These are phyloP conservation scores for Blastocystis sp. DNA, from an alignment of 352 stramenopile genomes.

Conservation along the genomic window DNA sequence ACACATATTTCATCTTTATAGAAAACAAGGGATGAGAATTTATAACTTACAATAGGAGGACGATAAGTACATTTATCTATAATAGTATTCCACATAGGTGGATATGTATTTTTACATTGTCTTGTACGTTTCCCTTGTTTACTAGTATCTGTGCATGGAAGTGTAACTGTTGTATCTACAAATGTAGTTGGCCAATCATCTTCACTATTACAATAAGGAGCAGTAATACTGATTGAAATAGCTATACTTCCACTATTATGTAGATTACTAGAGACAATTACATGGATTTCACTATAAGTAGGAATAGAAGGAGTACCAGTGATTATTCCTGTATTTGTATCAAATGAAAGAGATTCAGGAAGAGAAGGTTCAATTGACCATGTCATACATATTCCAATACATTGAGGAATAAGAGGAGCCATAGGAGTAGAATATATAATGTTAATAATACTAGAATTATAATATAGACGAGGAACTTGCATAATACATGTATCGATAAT, in stretches of 20 bases:
- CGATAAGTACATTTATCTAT: constrained; percentile 23
- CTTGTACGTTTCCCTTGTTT: constrained; percentile 31
- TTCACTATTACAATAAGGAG: too few species aligned
- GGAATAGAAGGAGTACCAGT: constrained; percentile 21
- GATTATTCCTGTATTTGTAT: constrained; percentile 10
- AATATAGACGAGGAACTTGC: constrained; percentile 9
- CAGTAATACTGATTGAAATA: too few species aligned
- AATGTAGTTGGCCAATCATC: too few species aligned
- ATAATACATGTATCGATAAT: constrained; percentile 19
- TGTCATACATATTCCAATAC: constrained; percentile 15
- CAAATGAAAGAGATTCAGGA: constrained; percentile 15
- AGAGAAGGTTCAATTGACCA: constrained; percentile 14
- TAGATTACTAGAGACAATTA: too few species aligned
- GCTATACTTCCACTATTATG: too few species aligned
- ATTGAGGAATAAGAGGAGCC: constrained; percentile 4
- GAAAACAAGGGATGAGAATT: constrained; percentile 1
- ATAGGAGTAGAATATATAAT: constrained; percentile 1
- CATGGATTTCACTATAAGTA: too few species aligned
- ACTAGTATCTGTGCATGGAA: too few species aligned
- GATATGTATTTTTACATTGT: constrained; percentile 4
- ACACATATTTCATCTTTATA: constrained; percentile 4
- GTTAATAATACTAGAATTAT: neutral
- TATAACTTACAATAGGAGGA: constrained; percentile 21
- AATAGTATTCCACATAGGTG: constrained; percentile 13
- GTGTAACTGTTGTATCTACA: too few species aligned